Percentiles rank a stretch among this genome's conserved stretches.
Conservation (phyloP, 345 rosid species). For the Euphorbia tirucalli region DNA sequence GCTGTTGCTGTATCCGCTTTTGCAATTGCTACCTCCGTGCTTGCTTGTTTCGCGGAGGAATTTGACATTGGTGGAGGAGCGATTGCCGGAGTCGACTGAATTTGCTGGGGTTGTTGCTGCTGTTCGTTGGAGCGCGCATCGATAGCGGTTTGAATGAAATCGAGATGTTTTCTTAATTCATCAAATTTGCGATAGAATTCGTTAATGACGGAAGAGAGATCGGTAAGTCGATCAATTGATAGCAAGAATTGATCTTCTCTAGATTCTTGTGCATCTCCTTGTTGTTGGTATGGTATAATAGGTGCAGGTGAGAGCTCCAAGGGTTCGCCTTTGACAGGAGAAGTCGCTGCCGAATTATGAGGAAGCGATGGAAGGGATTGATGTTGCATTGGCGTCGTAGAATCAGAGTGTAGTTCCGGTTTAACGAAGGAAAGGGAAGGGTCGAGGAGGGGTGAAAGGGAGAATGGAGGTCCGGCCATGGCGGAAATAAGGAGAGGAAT, state of each 20-base stretch:
- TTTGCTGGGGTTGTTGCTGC: background rate
- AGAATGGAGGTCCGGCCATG: conserved; percentile 6
- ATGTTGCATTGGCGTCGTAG: conserved; percentile 10
- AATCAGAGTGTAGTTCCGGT: background rate
- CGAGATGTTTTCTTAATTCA: conserved; percentile 53
- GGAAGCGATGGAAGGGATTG: background rate
- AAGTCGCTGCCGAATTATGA: background rate
- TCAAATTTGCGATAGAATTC: conserved; percentile 44
- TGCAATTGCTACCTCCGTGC: background rate
- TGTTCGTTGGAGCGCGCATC: conserved; percentile 32
- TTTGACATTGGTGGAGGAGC: background rate
- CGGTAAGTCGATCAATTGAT: conserved; percentile 35
- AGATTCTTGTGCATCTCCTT: background rate
- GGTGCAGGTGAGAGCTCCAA: background rate
- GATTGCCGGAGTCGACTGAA: background rate
- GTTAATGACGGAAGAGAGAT: conserved; percentile 38
- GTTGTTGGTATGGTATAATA: conserved; percentile 1
- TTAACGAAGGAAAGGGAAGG: conserved; percentile 5
- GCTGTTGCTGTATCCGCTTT: conserved; percentile 11
- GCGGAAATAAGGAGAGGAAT: background rate
- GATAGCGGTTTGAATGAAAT: conserved; percentile 41
- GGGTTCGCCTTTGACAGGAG: conserved; percentile 14
- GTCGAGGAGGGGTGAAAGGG: background rate
- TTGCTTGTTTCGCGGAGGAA: background rate
- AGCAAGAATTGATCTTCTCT: conserved; percentile 30